Evolutionary conservation across 83 land plant genomes (phyloP), one percentile per base, ranked within the genome.

Genomic region (Larix sibirica): DNA sequence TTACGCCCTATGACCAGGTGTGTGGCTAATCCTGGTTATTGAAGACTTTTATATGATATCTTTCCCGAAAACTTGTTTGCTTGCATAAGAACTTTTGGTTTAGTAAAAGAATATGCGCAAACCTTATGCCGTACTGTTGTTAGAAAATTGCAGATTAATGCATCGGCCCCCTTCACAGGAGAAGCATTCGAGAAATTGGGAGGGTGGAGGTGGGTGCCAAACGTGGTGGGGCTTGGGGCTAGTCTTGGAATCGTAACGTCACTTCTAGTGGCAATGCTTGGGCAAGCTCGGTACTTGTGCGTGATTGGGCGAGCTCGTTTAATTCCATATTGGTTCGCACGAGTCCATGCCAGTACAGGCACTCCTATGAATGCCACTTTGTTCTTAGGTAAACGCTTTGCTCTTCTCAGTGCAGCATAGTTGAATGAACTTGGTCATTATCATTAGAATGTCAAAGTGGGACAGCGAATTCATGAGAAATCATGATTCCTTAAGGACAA

Each of bases 261-360:
- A 2, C 91, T 95, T 2, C 77, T 95, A 44, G 97, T 95, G 36
- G 94, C 95, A 42, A 95, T 93, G 95, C 88, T 95, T 1, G 95
- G 97, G 33, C 97, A 95, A 81, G 94, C 97, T 1, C 89, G 97
- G 75, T 95, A 95, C 80, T 79, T 95, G 65, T 93, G 96, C 63
- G 94, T 90, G 17, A 85, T 95, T 4, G 97, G 94, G 1, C 86
- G 97, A 68, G 86, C 96, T 6, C 76, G 85, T 58, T 82, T 95
- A 0, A 91, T 95, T 61, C 97, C 97, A 13, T 79, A 63, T 18
- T 95, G 95, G 94, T 84, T 95, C 58, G 96, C 97, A 66, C 88
- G 82, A 60, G 94, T 95, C 21, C 86, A 93, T 84, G 86, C 94
- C 79, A 74, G 86, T 6, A 93, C 93, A 2, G 92, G 93, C n/a